Base-by-base conservation (phyloP, 805 yeast species). In the Candida parachauliodes region DNA sequence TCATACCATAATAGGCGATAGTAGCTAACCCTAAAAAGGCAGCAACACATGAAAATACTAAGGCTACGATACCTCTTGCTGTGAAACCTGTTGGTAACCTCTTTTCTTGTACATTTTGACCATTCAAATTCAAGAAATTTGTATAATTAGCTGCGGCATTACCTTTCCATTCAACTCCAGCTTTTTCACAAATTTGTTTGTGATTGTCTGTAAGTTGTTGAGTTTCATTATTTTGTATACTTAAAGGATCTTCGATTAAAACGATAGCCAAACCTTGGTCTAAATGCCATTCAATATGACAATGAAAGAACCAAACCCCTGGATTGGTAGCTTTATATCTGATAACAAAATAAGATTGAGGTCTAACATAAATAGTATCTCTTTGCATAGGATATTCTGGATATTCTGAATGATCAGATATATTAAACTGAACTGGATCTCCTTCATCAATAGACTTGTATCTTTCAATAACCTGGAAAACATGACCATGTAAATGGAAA, bases 221-320 rank as follows among this genome's bases (percentile, higher is more conserved):
- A 11, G 37, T 36, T 21, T 49, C 40, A 32, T 53, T 52, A 14
- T 34, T 32, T 48, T 74, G 72, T 24, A 82, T 54, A 22, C 65
- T 62, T 35, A 65, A 51, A 12, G 93, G 91, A 23, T 83, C 85
- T 57, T 84, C 94, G 28, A 84, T 67, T 26, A 84, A 73, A 1
- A 78, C 76, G 34, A 82, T 67, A 5, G 89, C 89, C 37, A 84
- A 68, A 18, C 94, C 94, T 63, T 84, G 93, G 47, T 78, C 81
- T 57, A 84, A 73, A 60, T 84, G 94, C 83, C 88, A 84, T 52
- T 84, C 91, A 37, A 84, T 77, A 54, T 86, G 95, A 60, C 97
- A 88, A 58, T 88, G 97, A 79, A 88, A 84, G 44, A 83, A 77
- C 96, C 96, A 89, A 17, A 88, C 81, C 39, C 97, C 97, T 2